Percentiles rank a stretch among this genome's conserved stretches.
These are phyloP conservation scores for Aspergillus biplanus DNA, from an alignment of 495 filamentous ascomycete genomes.

Conservation along the genomic window DNA sequence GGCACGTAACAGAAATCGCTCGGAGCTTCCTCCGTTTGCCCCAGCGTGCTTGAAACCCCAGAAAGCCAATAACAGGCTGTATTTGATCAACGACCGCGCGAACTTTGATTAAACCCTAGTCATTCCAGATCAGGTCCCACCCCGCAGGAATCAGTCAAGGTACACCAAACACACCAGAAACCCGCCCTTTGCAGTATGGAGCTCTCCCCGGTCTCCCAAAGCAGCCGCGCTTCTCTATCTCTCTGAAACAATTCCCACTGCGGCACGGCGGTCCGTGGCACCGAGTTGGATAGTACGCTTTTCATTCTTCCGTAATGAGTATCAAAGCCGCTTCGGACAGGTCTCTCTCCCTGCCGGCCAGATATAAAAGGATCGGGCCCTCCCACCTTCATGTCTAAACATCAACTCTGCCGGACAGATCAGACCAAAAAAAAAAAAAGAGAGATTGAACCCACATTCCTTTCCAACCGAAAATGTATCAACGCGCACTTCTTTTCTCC, in stretches of 20 bases:
- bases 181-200: constrained; percentile 25
- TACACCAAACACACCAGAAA: constrained; percentile 19
- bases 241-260: constrained; percentile 28
- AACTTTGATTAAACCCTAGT: constrained; percentile 6
- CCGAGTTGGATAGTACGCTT: constrained; percentile 16
- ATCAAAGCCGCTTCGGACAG: background rate
- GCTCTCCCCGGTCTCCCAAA: constrained; percentile 21
- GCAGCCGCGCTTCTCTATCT: constrained; percentile 14
- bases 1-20: constrained; percentile 19
- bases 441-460: constrained; percentile 14
- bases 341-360: background rate
- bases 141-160: background rate
- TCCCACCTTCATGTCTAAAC: constrained; percentile 14
- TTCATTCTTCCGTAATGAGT: constrained; percentile 3
- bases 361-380: constrained; percentile 31
- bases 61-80: constrained; percentile 10
- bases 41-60: constrained; percentile 21
- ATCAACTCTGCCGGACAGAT: constrained; percentile 42
- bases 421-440: constrained; percentile 16
- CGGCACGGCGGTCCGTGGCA: constrained; percentile 35
- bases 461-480: constrained; percentile 35
- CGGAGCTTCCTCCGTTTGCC: constrained; percentile 35
- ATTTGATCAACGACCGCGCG: constrained; percentile 2
- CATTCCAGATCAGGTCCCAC: constrained; percentile 7
- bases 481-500: constrained; percentile 41